A percentile compares a stretch with the other conserved stretches of the same genome.
Evolutionary conservation across 192 early-diverging fungal genomes (phyloP).

Genomic region (Chytriomyces confervae): DNA sequence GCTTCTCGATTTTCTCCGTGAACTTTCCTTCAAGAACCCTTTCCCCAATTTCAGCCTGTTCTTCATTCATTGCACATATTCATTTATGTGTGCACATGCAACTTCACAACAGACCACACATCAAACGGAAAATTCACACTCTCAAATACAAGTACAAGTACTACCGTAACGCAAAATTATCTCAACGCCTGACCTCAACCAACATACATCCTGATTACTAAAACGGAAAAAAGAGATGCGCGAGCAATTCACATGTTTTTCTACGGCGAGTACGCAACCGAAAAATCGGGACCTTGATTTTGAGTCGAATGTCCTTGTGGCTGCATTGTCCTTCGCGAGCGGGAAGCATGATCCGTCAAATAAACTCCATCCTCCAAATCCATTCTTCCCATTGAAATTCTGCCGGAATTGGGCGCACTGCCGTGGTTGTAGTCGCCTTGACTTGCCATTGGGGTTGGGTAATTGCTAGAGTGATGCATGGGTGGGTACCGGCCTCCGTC

Average conservation of each 20-base stretch:
- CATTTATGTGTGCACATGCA: too few species aligned
- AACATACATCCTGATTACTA: not conserved
- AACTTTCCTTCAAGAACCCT: too few species aligned
- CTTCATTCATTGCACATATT: too few species aligned
- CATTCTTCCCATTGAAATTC: not conserved
- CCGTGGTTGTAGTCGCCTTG: not conserved
- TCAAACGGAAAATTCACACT: too few species aligned
- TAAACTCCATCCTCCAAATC: not conserved
- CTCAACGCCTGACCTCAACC: not conserved
- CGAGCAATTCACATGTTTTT: not conserved
- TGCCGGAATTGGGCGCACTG: not conserved
- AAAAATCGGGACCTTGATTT: not conserved
- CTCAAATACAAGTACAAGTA: not conserved
- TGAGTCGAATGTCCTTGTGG: not conserved
- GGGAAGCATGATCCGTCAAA: not conserved
- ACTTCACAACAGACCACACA: too few species aligned
- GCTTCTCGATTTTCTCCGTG: too few species aligned
- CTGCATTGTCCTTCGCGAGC: not conserved
- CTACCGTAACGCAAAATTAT: not conserved
- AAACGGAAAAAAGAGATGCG: too few species aligned
- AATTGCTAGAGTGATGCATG: not conserved
- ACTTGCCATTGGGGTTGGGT: too few species aligned
- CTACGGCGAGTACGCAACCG: constrained; percentile 4
- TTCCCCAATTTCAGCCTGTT: too few species aligned
- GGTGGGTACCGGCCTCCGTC: constrained; percentile 1